A percentile compares a stretch with the other conserved stretches of the same genome.
Evolutionary conservation across 495 filamentous ascomycete genomes (phyloP).

Genomic region (Astrothelium macrocarpum): DNA sequence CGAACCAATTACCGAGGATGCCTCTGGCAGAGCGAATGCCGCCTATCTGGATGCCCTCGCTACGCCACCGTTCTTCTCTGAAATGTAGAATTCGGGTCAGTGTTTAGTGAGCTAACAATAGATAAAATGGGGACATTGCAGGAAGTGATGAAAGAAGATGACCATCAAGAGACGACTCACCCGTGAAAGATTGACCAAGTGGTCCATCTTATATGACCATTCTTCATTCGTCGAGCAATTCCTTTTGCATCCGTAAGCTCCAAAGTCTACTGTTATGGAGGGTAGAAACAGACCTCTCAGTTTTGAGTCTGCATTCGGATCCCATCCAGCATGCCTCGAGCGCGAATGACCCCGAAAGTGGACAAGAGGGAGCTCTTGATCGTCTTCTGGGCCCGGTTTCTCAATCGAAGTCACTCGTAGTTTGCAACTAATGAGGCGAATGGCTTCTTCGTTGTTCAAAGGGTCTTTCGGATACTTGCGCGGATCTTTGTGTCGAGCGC

Average conservation of each 20-base stretch:
- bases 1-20: constrained; percentile 58
- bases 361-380: constrained; percentile 45
- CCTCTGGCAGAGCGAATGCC: constrained; percentile 48
- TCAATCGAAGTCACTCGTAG: constrained; percentile 45
- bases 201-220: constrained; percentile 60
- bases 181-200: constrained; percentile 51
- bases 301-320: constrained; percentile 51
- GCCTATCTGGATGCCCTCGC: constrained; percentile 57
- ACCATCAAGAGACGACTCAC: not conserved
- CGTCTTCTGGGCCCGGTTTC: constrained; percentile 40
- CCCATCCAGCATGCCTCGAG: constrained; percentile 45
- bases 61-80: constrained; percentile 49
- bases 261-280: not conserved
- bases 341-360: constrained; percentile 48
- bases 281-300: constrained; percentile 30
- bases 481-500: constrained; percentile 32
- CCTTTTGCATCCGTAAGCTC: constrained; percentile 31
- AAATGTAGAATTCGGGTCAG: constrained; percentile 11
- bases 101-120: not conserved
- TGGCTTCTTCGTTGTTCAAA: constrained; percentile 43
- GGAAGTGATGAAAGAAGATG: not conserved
- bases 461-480: constrained; percentile 30
- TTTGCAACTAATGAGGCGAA: constrained; percentile 55
- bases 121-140: not conserved
- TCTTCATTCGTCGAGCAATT: constrained; percentile 44